phyloP scores from a whole-genome alignment of 805 yeast species.

The Schwanniomyces sp. region DNA sequence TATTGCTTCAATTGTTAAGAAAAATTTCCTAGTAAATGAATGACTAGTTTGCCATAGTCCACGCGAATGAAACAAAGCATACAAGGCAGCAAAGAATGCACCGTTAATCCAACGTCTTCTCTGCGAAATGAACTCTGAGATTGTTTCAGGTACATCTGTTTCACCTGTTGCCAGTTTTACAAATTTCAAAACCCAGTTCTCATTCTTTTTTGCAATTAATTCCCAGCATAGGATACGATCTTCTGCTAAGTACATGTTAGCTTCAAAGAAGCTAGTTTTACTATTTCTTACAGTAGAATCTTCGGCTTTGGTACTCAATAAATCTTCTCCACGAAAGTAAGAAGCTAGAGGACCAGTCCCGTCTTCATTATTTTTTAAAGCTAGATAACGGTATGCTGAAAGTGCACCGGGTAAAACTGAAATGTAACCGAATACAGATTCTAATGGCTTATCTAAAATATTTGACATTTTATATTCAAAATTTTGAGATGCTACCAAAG shows the following conservation, averaged over 20 bases:
- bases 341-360: constrained; percentile 91
- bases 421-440: constrained; percentile 89
- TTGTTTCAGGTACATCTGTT: constrained; percentile 90
- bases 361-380: constrained; percentile 78
- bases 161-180: constrained; percentile 94
- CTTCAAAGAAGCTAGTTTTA: constrained; percentile 81
- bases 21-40: constrained; percentile 61
- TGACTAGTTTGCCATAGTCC: constrained; percentile 82
- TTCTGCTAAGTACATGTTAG: constrained; percentile 96
- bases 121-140: constrained; percentile 86
- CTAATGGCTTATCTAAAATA: constrained; percentile 90
- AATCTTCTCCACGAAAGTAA: constrained; percentile 84
- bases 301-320: constrained; percentile 27
- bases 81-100: constrained; percentile 91
- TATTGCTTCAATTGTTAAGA: constrained; percentile 73
- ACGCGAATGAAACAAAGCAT: constrained; percentile 76
- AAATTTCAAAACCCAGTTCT: constrained; percentile 87
- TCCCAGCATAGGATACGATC: constrained; percentile 97
- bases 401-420: constrained; percentile 94
- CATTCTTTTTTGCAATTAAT: constrained; percentile 78
- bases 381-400: constrained; percentile 90
- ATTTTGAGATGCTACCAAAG: constrained; percentile 93
- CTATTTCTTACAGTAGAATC: constrained; percentile 21
- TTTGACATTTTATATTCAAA: constrained; percentile 98
- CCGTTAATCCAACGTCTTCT: constrained; percentile 97